Evolutionary conservation across 257 asterid species (phyloP).

Genomic region (Linderniella brevidens): DNA sequence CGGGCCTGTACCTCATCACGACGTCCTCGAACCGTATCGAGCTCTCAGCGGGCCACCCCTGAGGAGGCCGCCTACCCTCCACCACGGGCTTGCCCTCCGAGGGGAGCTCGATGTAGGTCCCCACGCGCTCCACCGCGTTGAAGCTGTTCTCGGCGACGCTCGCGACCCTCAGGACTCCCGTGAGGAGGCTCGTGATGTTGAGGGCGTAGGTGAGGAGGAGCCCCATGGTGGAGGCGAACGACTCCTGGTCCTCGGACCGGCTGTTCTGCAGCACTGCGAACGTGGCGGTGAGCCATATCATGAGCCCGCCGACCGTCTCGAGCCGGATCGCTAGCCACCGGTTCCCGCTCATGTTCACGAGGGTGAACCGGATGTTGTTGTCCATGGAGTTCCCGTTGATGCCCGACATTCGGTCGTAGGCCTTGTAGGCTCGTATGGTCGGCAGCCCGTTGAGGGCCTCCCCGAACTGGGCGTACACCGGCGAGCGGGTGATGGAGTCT

Average conservation of each 20-base stretch:
- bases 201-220: constrained; percentile 84
- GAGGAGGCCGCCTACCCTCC: constrained; percentile 67
- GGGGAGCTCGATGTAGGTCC: constrained; percentile 82
- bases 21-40: constrained; percentile 63
- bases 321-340: constrained; percentile 94
- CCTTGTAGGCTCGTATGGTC: constrained; percentile 92
- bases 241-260: constrained; percentile 68
- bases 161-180: constrained; percentile 74
- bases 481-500: constrained; percentile 82
- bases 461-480: constrained; percentile 94
- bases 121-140: constrained; percentile 88
- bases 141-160: constrained; percentile 88
- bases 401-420: constrained; percentile 80
- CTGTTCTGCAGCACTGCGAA: constrained; percentile 91
- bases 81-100: constrained; percentile 47
- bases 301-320: constrained; percentile 84
- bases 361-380: constrained; percentile 75
- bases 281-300: constrained; percentile 97
- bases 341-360: constrained; percentile 79
- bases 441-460: constrained; percentile 88
- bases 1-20: constrained; percentile 85
- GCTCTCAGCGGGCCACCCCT: constrained; percentile 90
- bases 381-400: constrained; percentile 91
- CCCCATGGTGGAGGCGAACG: constrained; percentile 97
- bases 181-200: constrained; percentile 69